Percentiles rank a stretch among this genome's conserved stretches.
Conservation (phyloP, 352 stramenopile genomes). For the Phytophthora litchii region DNA sequence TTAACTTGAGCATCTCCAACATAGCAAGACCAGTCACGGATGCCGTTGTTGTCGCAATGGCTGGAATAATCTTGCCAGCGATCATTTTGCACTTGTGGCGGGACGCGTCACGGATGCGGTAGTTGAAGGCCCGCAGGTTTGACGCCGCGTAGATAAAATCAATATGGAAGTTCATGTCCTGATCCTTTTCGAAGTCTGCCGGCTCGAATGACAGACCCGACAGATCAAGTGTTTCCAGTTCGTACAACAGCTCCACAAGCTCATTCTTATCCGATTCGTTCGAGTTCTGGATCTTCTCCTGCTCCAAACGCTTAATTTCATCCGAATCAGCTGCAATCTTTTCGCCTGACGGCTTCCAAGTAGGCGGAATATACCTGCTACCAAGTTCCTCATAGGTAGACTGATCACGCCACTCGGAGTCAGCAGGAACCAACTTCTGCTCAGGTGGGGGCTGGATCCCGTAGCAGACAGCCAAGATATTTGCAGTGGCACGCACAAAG, state of each 20-base stretch:
- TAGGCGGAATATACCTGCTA: slow-evolving; percentile 42
- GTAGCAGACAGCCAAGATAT: slow-evolving; percentile 83
- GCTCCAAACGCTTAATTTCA: slow-evolving; percentile 69
- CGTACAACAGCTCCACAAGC: slow-evolving; percentile 71
- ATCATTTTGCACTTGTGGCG: slow-evolving; percentile 97
- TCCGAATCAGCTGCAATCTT: slow-evolving; percentile 79
- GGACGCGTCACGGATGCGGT: slow-evolving; percentile 82
- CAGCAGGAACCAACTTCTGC: slow-evolving; percentile 69
- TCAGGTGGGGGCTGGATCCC: slow-evolving; percentile 75
- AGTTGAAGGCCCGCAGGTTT: slow-evolving; percentile 95
- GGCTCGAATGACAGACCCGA: slow-evolving; percentile 69
- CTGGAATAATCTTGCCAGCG: slow-evolving; percentile 99
- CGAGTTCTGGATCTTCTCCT: slow-evolving; percentile 69
- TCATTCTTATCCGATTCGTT: slow-evolving; percentile 69
- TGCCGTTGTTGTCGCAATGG: slow-evolving; percentile 99
- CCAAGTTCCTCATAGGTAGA: slow-evolving; percentile 67
- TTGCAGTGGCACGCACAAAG: slow-evolving; percentile 80
- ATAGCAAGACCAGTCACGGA: slow-evolving; percentile 98
- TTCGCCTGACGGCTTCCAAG: slow-evolving; percentile 77
- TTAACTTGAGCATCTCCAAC: slow-evolving; percentile 87
- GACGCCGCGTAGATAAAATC: slow-evolving; percentile 97
- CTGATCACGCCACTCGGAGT: slow-evolving; percentile 83
- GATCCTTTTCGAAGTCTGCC: slow-evolving; percentile 98
- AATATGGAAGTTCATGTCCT: slow-evolving; percentile 96
- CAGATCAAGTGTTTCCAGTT: slow-evolving; percentile 67